A percentile compares a stretch with the other conserved stretches of the same genome.
phyloP scores from a whole-genome alignment of 257 asterid genomes.

The Solanum corneliomulleri region DNA sequence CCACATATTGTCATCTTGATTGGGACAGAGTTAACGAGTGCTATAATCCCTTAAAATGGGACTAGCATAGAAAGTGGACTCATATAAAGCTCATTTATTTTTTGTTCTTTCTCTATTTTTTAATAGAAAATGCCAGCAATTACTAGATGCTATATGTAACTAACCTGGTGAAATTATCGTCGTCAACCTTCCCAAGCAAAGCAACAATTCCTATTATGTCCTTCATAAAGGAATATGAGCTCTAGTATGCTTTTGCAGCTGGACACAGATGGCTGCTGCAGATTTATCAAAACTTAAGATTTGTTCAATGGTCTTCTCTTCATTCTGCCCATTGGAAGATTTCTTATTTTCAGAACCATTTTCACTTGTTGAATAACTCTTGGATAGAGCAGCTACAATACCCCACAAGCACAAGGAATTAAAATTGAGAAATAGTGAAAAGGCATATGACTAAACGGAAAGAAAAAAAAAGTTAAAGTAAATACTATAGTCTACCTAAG shows the following conservation, averaged over 20 bases:
- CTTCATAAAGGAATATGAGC: constrained; percentile 29
- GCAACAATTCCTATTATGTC: constrained; percentile 73
- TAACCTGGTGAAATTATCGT: constrained; percentile 68
- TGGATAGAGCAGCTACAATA: too few species aligned
- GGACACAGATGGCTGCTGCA: neutral
- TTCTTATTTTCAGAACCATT: too few species aligned
- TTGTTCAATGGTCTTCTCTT: constrained; percentile 30
- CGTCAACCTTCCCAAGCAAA: constrained; percentile 60
- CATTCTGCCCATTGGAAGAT: constrained; percentile 4
- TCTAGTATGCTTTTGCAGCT: constrained; percentile 31
- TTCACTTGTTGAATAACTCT: too few species aligned
- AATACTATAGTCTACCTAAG: neutral
- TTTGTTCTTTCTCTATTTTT: neutral
- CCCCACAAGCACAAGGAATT: too few species aligned
- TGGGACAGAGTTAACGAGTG: neutral
- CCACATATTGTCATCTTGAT: neutral
- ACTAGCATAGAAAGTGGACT: neutral
- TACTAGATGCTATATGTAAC: constrained; percentile 6
- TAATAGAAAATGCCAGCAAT: constrained; percentile 1
- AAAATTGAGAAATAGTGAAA: too few species aligned
- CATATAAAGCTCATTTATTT: neutral
- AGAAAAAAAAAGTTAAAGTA: neutral
- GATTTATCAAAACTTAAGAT: constrained; percentile 16
- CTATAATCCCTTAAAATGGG: neutral
- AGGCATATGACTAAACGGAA: neutral